Evolutionary conservation across 129 eudicot species (phyloP).

Genomic region (Deinandra increscens): DNA sequence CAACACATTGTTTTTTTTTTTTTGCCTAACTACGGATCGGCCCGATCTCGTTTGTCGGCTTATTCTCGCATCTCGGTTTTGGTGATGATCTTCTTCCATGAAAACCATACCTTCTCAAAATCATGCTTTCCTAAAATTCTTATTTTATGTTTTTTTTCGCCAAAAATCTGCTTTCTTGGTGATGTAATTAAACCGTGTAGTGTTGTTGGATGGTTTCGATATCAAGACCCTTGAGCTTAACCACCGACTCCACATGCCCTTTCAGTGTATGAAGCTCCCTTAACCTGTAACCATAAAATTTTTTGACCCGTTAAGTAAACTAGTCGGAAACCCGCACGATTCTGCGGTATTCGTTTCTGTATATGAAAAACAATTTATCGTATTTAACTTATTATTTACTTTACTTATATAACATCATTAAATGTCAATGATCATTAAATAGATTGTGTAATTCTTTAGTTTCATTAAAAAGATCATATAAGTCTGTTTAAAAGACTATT

Average conservation of each 20-base stretch:
- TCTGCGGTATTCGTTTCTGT: too few species aligned
- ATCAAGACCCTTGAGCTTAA: constrained; percentile 48
- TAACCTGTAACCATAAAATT: constrained; percentile 25
- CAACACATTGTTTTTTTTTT: constrained; percentile 24
- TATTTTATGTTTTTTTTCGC: constrained; percentile 19
- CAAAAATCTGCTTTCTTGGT: constrained; percentile 16
- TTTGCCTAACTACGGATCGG: constrained; percentile 27
- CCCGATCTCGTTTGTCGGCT: constrained; percentile 24
- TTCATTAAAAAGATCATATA: too few species aligned
- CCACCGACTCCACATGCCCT: constrained; percentile 52
- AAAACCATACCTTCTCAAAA: constrained; percentile 34
- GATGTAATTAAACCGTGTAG: constrained; percentile 37
- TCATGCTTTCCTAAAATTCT: constrained; percentile 36
- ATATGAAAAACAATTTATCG: too few species aligned
- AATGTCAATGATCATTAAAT: too few species aligned
- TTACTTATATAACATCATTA: too few species aligned
- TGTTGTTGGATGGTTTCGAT: constrained; percentile 46
- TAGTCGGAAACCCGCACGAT: too few species aligned
- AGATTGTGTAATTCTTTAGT: too few species aligned
- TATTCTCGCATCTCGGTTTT: constrained; percentile 31
- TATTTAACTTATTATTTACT: too few species aligned
- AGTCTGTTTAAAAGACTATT: too few species aligned
- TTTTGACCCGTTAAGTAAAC: too few species aligned
- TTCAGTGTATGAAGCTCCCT: constrained; percentile 52
- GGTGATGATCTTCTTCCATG: constrained; percentile 32